Percentiles rank a stretch among this genome's conserved stretches.
Evolutionary conservation across 345 rosid species (phyloP).

Genomic region (Salix brachista): DNA sequence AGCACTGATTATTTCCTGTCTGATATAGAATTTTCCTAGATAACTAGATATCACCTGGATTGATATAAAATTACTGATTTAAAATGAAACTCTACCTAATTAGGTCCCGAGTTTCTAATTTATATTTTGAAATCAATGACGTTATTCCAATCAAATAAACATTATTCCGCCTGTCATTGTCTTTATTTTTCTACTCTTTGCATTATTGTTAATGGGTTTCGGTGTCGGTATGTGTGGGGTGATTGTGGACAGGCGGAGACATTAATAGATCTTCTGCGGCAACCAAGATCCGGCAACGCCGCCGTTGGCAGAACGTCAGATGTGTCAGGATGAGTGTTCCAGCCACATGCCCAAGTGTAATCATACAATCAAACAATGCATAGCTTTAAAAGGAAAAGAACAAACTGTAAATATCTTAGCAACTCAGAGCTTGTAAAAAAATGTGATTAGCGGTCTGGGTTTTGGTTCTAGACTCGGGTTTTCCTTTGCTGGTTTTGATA

Average conservation of each 20-base stretch:
- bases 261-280: slow-evolving; percentile 74
- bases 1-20: too few species aligned
- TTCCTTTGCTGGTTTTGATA: neutral
- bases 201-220: slow-evolving; percentile 3
- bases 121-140: too few species aligned
- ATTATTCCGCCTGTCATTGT: too few species aligned
- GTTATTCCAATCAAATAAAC: neutral
- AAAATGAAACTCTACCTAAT: too few species aligned
- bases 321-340: slow-evolving; percentile 32
- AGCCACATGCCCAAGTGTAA: slow-evolving; percentile 22
- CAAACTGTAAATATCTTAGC: slow-evolving; percentile 7
- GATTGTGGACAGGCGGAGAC: slow-evolving; percentile 65
- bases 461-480: neutral
- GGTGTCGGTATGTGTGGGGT: slow-evolving; percentile 29
- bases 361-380: slow-evolving; percentile 4
- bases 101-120: too few species aligned
- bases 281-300: slow-evolving; percentile 73
- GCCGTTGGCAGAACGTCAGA: slow-evolving; percentile 48
- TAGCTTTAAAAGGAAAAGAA: neutral
- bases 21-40: too few species aligned
- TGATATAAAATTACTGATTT: too few species aligned
- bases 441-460: neutral
- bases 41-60: too few species aligned
- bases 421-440: neutral
- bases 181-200: neutral